Conservation (phyloP, 2,329 filamentous ascomycete genomes). For the Penicillium sclerotiorum region DNA sequence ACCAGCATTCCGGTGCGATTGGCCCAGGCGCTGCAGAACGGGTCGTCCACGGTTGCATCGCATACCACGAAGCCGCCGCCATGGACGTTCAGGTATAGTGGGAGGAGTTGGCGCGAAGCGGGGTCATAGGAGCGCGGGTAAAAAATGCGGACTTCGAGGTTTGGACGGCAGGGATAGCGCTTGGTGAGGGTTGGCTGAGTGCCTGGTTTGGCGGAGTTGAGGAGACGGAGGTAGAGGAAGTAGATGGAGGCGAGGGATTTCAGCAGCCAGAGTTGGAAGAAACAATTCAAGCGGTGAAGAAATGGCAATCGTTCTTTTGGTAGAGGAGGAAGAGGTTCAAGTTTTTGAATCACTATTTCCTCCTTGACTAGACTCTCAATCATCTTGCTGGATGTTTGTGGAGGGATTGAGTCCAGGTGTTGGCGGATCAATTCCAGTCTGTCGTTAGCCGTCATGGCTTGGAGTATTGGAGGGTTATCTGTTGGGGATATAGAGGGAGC, state of each 20-base stretch:
- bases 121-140: slow-evolving; percentile 18
- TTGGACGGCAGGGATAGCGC: slow-evolving; percentile 3
- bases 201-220: slow-evolving; percentile 2
- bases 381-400: no score
- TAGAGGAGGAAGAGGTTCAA: slow-evolving; percentile 14
- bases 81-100: slow-evolving; percentile 55
- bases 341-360: no score
- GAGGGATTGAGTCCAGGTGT: no score
- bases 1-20: slow-evolving; percentile 9
- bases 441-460: no score
- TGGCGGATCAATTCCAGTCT: no score
- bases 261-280: slow-evolving; percentile 24
- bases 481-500: no score
- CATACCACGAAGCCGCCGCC: slow-evolving; percentile 31
- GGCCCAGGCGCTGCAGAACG: slow-evolving; percentile 5
- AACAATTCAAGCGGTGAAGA: slow-evolving; percentile 21
- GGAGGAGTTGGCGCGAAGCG: slow-evolving; percentile 27
- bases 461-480: no score
- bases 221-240: slow-evolving; percentile 15
- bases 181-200: slow-evolving; percentile 4
- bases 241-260: slow-evolving; percentile 15
- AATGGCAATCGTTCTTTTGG: slow-evolving; percentile 19
- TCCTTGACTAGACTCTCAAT: no score
- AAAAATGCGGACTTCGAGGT: slow-evolving; percentile 6
- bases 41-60: slow-evolving; percentile 6